These are phyloP conservation scores for Tephrocybe sp. DNA, from an alignment of 768 basidiomycete genomes.

Conservation along the genomic window DNA sequence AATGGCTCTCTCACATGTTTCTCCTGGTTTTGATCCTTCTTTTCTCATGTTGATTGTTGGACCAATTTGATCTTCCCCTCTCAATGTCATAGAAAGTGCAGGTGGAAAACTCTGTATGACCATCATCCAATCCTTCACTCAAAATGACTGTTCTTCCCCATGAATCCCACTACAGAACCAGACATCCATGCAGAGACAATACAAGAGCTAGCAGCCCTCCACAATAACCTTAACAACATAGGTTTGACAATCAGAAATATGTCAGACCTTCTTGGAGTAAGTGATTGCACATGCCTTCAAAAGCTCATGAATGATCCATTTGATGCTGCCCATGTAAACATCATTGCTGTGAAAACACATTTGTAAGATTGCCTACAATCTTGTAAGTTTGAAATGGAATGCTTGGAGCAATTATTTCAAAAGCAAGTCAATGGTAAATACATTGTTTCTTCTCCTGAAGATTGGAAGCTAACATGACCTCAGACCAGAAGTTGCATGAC, in stretches of 20 bases:
- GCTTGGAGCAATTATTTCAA: constrained; percentile 17
- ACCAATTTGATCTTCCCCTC: too few species aligned
- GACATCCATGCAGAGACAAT: too few species aligned
- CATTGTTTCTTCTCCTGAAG: neutral
- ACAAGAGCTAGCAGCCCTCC: too few species aligned
- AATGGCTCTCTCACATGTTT: too few species aligned
- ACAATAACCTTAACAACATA: too few species aligned
- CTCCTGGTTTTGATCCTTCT: too few species aligned
- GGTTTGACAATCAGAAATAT: neutral
- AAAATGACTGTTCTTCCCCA: too few species aligned
- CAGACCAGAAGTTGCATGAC: constrained; percentile 24
- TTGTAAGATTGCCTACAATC: constrained; percentile 19
- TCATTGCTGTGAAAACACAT: constrained; percentile 22
- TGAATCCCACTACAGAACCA: too few species aligned
- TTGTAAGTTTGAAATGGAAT: constrained; percentile 28
- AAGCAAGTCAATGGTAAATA: constrained; percentile 20
- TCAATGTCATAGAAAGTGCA: too few species aligned
- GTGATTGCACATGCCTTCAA: neutral
- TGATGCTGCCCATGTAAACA: constrained; percentile 19
- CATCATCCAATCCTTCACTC: too few species aligned
- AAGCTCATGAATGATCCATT: constrained; percentile 5
- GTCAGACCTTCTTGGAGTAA: neutral
- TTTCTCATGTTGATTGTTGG: too few species aligned
- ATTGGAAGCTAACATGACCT: neutral
- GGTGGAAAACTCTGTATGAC: too few species aligned